phyloP scores from a whole-genome alignment of 371 early-diverging fungal species.

The Rhizopus stolonifer region DNA sequence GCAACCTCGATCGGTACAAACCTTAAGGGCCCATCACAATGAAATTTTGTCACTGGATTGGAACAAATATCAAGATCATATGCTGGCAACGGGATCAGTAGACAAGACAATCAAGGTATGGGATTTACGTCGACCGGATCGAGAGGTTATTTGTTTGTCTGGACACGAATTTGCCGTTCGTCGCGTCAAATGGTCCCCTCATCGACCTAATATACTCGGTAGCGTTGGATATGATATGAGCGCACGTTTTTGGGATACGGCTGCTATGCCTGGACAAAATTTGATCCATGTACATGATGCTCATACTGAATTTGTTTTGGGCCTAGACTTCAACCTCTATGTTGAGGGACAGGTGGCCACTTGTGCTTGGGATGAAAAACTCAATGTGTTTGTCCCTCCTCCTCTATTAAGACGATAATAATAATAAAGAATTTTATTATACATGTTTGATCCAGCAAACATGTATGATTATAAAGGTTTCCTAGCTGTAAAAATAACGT shows the following conservation, averaged over 20 bases:
- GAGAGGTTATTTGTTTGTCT: slow-evolving; percentile 65
- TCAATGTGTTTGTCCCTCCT: slow-evolving; percentile 66
- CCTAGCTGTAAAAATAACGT: slow-evolving; percentile 21
- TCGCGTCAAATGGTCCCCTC: slow-evolving; percentile 88
- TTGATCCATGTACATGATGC: slow-evolving; percentile 68
- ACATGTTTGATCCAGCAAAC: slow-evolving; percentile 9
- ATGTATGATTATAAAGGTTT: slow-evolving; percentile 17
- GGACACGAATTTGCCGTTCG: slow-evolving; percentile 93
- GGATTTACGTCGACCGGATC: slow-evolving; percentile 81
- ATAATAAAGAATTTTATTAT: slow-evolving; percentile 1
- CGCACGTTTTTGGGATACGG: slow-evolving; percentile 88
- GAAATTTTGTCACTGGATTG: slow-evolving; percentile 91
- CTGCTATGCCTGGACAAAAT: slow-evolving; percentile 51
- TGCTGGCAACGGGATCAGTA: slow-evolving; percentile 83
- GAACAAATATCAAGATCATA: slow-evolving; percentile 88
- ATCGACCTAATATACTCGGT: slow-evolving; percentile 75
- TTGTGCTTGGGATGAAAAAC: slow-evolving; percentile 92
- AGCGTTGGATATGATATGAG: slow-evolving; percentile 94
- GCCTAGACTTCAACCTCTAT: slow-evolving; percentile 88
- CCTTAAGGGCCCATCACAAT: slow-evolving; percentile 83
- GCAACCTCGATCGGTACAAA: slow-evolving; percentile 64
- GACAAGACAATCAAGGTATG: slow-evolving; percentile 87
- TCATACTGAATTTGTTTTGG: slow-evolving; percentile 94
- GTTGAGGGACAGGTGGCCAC: slow-evolving; percentile 84
- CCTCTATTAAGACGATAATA: slow-evolving; percentile 39